Evolutionary conservation across 345 rosid genomes (phyloP).

Genomic region (Brassica carinata): DNA sequence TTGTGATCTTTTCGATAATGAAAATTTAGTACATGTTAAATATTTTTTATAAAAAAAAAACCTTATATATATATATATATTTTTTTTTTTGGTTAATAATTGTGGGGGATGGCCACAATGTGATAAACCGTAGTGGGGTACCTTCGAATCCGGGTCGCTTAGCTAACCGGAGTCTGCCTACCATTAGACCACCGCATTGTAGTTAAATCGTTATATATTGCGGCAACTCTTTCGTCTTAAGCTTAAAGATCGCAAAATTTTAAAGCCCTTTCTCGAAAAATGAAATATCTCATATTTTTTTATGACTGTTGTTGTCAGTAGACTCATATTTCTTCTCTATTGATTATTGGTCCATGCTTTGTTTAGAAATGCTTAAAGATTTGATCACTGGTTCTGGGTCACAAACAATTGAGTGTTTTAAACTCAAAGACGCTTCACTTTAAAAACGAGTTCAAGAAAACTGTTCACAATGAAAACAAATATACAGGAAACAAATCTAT

Average conservation of each 20-base stretch:
- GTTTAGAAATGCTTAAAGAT: background rate
- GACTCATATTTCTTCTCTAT: slow-evolving; percentile 19
- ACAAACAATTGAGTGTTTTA: background rate
- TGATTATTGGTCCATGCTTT: slow-evolving; percentile 11
- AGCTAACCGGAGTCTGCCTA: too few relatives aligned
- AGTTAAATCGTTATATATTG: too few relatives aligned
- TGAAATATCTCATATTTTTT: background rate
- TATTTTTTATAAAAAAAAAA: too few relatives aligned
- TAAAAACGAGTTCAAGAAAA: background rate
- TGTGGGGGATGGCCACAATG: too few relatives aligned
- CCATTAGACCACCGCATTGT: too few relatives aligned
- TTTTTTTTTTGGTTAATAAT: too few relatives aligned
- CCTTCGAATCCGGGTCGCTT: too few relatives aligned
- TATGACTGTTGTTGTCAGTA: slow-evolving; percentile 30
- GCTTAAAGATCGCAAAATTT: background rate
- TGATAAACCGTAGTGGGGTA: too few relatives aligned
- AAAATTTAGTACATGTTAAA: too few relatives aligned
- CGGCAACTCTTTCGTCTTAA: background rate
- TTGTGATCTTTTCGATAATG: background rate
- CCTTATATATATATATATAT: too few relatives aligned
- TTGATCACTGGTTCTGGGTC: slow-evolving; percentile 15
- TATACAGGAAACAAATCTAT: background rate
- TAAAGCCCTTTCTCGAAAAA: too few relatives aligned
- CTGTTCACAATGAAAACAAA: background rate
- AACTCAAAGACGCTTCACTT: slow-evolving; percentile 5